A percentile compares a stretch with the other conserved stretches of the same genome.
Conservation (phyloP, 2,329 filamentous ascomycete genomes). For the Setomelanomma holmii region DNA sequence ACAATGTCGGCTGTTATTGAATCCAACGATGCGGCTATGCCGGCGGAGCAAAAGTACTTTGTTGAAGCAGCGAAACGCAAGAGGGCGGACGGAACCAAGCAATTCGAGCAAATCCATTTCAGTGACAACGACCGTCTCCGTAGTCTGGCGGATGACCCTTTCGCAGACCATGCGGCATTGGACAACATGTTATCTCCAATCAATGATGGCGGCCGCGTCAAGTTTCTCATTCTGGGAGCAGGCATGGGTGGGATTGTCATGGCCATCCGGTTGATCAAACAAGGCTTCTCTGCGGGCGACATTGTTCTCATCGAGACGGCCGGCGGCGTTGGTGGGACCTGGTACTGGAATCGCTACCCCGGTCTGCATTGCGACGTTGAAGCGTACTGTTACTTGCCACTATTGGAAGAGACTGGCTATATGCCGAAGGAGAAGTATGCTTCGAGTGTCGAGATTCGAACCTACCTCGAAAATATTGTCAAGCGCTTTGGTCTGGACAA, state of each 20-base stretch:
- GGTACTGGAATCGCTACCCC: constrained; percentile 58
- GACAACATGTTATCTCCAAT: constrained; percentile 15
- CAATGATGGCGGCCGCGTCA: constrained; percentile 8
- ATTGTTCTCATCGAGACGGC: constrained; percentile 53
- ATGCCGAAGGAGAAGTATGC: constrained; percentile 59
- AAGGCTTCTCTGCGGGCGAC: constrained; percentile 42
- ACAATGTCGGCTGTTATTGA: constrained; percentile 6
- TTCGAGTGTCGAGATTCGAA: constrained; percentile 53
- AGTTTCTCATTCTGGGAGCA: constrained; percentile 49
- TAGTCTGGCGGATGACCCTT: constrained; percentile 17
- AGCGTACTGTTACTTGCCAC: constrained; percentile 64
- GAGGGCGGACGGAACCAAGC: constrained; percentile 15
- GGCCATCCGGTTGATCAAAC: constrained; percentile 46
- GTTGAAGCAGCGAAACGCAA: constrained; percentile 21
- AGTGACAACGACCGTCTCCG: constrained; percentile 16
- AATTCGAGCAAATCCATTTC: constrained; percentile 20
- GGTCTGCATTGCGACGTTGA: constrained; percentile 64
- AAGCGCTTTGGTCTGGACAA: constrained; percentile 38
- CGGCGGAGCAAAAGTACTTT: constrained; percentile 19
- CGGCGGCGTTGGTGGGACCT: constrained; percentile 56
- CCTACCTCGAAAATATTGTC: constrained; percentile 47
- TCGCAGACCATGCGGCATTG: constrained; percentile 21
- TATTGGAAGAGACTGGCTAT: constrained; percentile 66
- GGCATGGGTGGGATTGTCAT: constrained; percentile 52
- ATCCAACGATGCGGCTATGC: constrained; percentile 9